Percentiles rank a stretch among this genome's conserved stretches.
phyloP scores from a whole-genome alignment of 441 rosid species.

The Pelargonium fulgidum region DNA sequence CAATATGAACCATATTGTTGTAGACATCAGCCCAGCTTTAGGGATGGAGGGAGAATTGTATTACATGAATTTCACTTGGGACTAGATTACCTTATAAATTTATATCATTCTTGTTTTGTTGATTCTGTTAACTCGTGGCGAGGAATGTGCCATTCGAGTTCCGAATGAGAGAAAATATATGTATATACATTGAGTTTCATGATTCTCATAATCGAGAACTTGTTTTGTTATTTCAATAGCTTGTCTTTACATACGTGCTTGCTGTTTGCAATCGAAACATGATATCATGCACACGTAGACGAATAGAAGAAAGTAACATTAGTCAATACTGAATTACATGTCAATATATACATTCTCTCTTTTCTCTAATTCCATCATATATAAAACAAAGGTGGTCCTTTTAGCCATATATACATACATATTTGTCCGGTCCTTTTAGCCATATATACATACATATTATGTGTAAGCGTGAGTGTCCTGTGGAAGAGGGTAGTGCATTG shows the following conservation, averaged over 20 bases:
- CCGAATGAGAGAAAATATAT: background rate
- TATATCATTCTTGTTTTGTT: background rate
- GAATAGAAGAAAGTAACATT: too few species aligned
- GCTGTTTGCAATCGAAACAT: background rate
- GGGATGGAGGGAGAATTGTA: slow-evolving; percentile 18
- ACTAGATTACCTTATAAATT: slow-evolving; percentile 8
- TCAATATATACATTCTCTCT: too few species aligned
- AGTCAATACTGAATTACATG: too few species aligned
- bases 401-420: too few species aligned
- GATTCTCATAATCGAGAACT: background rate
- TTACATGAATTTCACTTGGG: background rate
- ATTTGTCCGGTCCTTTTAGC: too few species aligned
- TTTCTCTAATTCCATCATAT: too few species aligned
- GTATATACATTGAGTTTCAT: background rate
- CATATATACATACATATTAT: too few species aligned
- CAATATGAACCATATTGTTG: slow-evolving; percentile 15
- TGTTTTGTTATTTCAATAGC: background rate
- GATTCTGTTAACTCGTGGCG: background rate
- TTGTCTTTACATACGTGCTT: background rate
- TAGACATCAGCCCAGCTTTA: slow-evolving; percentile 28
- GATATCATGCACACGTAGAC: too few species aligned
- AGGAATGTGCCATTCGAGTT: background rate
- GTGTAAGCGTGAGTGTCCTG: background rate
- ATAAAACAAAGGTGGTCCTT: too few species aligned
- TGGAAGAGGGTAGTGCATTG: background rate